Evolutionary conservation across 108 stramenopile species (phyloP), one percentile per base, ranked within the genome.

Genomic region (Aurantiochytrium sp.): DNA sequence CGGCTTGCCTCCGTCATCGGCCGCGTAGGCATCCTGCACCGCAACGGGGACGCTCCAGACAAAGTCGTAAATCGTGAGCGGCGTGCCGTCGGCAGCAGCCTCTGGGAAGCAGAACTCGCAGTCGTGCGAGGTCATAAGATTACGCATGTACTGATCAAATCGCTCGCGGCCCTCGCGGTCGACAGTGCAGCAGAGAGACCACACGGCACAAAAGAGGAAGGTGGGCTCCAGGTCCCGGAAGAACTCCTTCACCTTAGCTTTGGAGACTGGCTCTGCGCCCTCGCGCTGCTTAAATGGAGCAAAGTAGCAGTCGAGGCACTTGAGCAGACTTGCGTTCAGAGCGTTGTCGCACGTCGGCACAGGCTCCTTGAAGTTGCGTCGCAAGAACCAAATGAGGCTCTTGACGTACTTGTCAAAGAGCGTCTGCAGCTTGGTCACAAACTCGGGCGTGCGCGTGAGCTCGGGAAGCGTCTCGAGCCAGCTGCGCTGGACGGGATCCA

Each of bases 291-390:
- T 29, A 76, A 91, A 94, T 12, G 91, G 90, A 55, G 92, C 95
- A 43, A 95, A 44, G 88, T 91, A 94, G 89, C 94, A 94, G 90
- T 94, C 94, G 23, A 95, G 60, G 23, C 94, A 59, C 19, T 94
- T 89, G 91, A 93, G 72, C 57, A 94, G 87, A 4, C 90, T 88
- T 53, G 92, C 88, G 25, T 91, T 87, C 12, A 95, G 90, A 58
- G 94, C 92, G 93, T 94, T 95, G 92, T 95, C 94, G 16, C 93
- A 90, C 5, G 94, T 94, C 5, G 95, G 95, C 44, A 92, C 94
- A 21, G 94, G 87, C 90, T 95, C 95, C 42, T 72, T 88, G n/a
- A 72, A 23, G 55, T 93, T 69, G 45, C 45, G 43, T 18, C 93
- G 76, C 35, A 93, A 18, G 64, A 93, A 93, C 42, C 58, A 53